phyloP scores from a whole-genome alignment of 2,329 filamentous ascomycete species.

The Fusarium musae region DNA sequence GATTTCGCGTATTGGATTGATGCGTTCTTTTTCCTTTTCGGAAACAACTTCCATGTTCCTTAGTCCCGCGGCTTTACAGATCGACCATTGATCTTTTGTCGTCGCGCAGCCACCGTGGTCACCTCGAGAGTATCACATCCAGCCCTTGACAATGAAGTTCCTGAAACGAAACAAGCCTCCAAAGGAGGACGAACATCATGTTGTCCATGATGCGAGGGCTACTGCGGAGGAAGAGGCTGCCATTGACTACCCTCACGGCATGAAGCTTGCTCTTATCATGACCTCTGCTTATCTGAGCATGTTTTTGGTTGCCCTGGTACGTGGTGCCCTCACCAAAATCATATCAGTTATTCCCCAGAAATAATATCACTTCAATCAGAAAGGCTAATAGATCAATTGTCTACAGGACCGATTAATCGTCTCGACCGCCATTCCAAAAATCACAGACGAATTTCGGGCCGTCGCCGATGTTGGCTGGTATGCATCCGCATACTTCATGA shows the following conservation, averaged over 20 bases:
- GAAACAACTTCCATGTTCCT: background rate
- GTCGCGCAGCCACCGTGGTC: background rate
- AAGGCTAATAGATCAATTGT: background rate
- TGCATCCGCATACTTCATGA: constrained; percentile 59
- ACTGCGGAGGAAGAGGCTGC: background rate
- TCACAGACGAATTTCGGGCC: constrained; percentile 58
- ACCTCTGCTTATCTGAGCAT: constrained; percentile 6
- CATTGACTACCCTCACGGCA: background rate
- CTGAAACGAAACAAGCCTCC: background rate
- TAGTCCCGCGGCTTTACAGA: background rate
- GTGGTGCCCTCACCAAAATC: background rate
- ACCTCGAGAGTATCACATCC: background rate
- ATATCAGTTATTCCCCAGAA: too few relatives aligned
- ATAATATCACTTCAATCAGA: too few relatives aligned
- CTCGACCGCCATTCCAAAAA: constrained; percentile 61
- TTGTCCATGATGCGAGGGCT: background rate
- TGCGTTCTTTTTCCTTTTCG: background rate
- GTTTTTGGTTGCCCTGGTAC: background rate
- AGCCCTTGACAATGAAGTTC: background rate
- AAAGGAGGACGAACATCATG: background rate
- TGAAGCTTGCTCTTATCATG: constrained; percentile 1
- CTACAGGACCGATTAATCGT: constrained; percentile 49
- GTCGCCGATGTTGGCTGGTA: constrained; percentile 65
- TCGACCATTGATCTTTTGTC: background rate
- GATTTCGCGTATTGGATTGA: background rate